Percentiles rank a stretch among this genome's conserved stretches.
These are phyloP conservation scores for Diaporthe vexans DNA, from an alignment of 2,329 filamentous ascomycete genomes.

Conservation along the genomic window DNA sequence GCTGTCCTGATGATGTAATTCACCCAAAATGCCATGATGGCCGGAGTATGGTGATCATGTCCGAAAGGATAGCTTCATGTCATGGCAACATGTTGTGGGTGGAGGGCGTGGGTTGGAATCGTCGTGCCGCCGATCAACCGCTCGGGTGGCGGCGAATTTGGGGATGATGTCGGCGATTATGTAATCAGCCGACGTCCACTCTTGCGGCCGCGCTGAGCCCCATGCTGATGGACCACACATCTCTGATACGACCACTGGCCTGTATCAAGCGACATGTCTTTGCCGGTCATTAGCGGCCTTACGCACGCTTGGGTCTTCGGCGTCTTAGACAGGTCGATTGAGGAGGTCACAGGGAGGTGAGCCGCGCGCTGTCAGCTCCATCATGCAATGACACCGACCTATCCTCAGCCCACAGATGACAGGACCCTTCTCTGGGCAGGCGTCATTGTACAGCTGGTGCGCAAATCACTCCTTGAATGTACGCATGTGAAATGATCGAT, in stretches of 20 bases:
- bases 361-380: background rate
- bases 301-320: too few relatives aligned
- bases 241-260: background rate
- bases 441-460: background rate
- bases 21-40: conserved; percentile 35
- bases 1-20: conserved; percentile 27
- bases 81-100: background rate
- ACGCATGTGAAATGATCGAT: background rate
- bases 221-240: background rate
- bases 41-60: background rate
- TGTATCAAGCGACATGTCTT: background rate
- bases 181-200: conserved; percentile 5
- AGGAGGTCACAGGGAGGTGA: background rate
- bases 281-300: background rate
- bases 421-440: background rate
- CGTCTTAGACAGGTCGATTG: background rate
- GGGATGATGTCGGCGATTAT: conserved; percentile 32
- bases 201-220: fast-evolving
- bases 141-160: background rate
- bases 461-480: background rate
- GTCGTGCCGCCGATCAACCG: too few relatives aligned
- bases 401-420: too few relatives aligned
- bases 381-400: too few relatives aligned
- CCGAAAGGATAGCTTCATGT: background rate
- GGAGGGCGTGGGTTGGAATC: background rate